These are phyloP conservation scores for Akanthomyces muscarius DNA, from an alignment of 2,329 filamentous ascomycete genomes.

Conservation along the genomic window DNA sequence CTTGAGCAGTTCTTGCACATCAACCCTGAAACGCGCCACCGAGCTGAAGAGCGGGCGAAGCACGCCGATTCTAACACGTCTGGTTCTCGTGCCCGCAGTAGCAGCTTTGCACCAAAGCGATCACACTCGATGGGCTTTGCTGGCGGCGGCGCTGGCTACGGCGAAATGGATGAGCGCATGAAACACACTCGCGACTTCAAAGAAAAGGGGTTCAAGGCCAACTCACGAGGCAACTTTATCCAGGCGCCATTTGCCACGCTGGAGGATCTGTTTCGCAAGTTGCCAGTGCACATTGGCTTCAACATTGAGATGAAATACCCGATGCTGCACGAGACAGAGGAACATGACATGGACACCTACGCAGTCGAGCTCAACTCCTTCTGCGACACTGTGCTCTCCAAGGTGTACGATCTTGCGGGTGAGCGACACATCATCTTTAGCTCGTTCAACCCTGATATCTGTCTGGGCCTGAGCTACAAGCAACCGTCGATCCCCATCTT, in stretches of 20 bases:
- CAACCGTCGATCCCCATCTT: constrained; percentile 94
- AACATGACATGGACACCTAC: constrained; percentile 95
- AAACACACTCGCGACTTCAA: constrained; percentile 97
- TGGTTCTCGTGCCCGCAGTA: constrained; percentile 31
- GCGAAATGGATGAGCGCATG: constrained; percentile 72
- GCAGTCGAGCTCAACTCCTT: constrained; percentile 95
- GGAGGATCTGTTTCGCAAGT: constrained; percentile 83
- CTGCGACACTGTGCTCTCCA: constrained; percentile 85
- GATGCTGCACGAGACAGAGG: constrained; percentile 92
- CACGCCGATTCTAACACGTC: constrained; percentile 16
- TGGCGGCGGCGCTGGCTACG: constrained; percentile 32
- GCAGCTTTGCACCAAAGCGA: constrained; percentile 41
- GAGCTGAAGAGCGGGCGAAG: constrained; percentile 21
- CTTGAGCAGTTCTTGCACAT: constrained; percentile 94
- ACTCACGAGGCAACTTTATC: constrained; percentile 89
- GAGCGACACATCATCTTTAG: constrained; percentile 94
- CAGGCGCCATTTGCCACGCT: constrained; percentile 94
- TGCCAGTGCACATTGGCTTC: constrained; percentile 83
- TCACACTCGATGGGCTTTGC: constrained; percentile 54
- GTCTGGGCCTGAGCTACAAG: constrained; percentile 90
- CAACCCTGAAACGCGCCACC: constrained; percentile 53
- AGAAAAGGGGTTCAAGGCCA: constrained; percentile 90
- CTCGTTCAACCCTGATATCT: constrained; percentile 96
- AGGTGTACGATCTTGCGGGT: constrained; percentile 81
- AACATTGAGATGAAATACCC: constrained; percentile 99